A percentile compares a stretch with the other conserved stretches of the same genome.
Conservation (phyloP, 1,284 basidiomycete species). For the Mycena sp. region DNA sequence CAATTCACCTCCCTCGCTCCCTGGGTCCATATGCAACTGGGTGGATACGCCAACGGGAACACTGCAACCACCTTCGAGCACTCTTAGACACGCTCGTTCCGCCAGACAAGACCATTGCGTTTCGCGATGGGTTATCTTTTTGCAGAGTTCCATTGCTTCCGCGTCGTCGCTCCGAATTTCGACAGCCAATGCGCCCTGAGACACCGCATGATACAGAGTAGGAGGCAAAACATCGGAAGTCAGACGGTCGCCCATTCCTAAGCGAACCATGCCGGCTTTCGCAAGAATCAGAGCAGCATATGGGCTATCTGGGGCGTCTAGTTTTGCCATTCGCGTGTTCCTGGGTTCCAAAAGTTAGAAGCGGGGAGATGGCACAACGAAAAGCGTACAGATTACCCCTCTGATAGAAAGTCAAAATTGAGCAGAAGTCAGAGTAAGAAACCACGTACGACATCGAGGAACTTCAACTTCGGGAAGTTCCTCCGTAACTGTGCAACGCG, state of each 20-base stretch:
- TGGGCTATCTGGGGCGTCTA: conserved; percentile 87
- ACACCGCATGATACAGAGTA: conserved; percentile 88
- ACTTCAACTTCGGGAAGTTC: conserved; percentile 82
- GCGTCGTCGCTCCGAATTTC: conserved; percentile 85
- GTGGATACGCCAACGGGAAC: conserved; percentile 93
- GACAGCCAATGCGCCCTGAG: conserved; percentile 92
- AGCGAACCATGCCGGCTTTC: conserved; percentile 91
- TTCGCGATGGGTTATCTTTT: conserved; percentile 75
- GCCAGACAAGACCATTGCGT: conserved; percentile 83
- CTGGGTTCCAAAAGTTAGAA: conserved; percentile 47
- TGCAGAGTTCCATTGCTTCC: conserved; percentile 69
- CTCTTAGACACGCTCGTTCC: conserved; percentile 88
- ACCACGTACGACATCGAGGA: conserved; percentile 87
- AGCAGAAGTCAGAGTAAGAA: conserved; percentile 22
- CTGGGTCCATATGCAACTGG: conserved; percentile 38
- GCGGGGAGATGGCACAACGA: conserved; percentile 6
- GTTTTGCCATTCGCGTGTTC: conserved; percentile 90
- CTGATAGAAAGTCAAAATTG: conserved; percentile 47
- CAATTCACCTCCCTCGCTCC: conserved; percentile 54
- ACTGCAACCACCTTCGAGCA: conserved; percentile 96
- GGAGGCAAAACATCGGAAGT: conserved; percentile 83
- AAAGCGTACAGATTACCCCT: conserved; percentile 80
- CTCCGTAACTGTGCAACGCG: conserved; percentile 92
- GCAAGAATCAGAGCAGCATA: conserved; percentile 95
- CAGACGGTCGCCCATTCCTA: conserved; percentile 82